A percentile compares a stretch with the other conserved stretches of the same genome.
These are phyloP conservation scores for Juncus inflexus DNA, from an alignment of 176 grass and related monocot species.

Conservation along the genomic window DNA sequence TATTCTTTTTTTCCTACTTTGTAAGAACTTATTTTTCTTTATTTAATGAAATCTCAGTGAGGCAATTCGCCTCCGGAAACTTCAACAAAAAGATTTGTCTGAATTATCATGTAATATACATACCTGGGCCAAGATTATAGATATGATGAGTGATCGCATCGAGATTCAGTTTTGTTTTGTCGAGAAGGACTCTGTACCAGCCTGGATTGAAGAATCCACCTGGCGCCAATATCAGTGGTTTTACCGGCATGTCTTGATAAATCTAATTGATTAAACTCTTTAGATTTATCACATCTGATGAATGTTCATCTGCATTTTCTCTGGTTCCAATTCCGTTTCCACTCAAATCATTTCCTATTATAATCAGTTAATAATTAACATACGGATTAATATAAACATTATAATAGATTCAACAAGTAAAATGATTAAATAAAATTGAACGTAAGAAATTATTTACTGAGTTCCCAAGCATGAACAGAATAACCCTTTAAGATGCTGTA, in stretches of 20 bases:
- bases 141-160: constrained; percentile 77
- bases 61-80: too few species aligned
- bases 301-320: constrained; percentile 54
- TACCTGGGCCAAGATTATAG: constrained; percentile 84
- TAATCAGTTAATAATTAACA: too few species aligned
- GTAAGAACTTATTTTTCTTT: too few species aligned
- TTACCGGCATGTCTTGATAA: constrained; percentile 32
- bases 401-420: too few species aligned
- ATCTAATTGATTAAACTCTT: constrained; percentile 37
- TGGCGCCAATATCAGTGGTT: constrained; percentile 49
- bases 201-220: constrained; percentile 68
- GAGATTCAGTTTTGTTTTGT: constrained; percentile 58
- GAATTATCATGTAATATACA: constrained; percentile 7
- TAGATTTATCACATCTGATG: constrained; percentile 45
- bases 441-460: constrained; percentile 33
- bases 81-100: too few species aligned
- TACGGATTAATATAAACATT: too few species aligned
- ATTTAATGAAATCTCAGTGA: too few species aligned
- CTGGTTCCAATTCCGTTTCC: constrained; percentile 53
- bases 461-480: constrained; percentile 70
- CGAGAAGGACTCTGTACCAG: constrained; percentile 61
- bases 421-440: too few species aligned
- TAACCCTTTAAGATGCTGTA: constrained; percentile 63
- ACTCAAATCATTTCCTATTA: constrained; percentile 3
- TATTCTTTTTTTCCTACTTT: too few species aligned